Evolutionary conservation across 1,284 basidiomycete species (phyloP), one percentile per base, ranked within the genome.

Genomic region (Exobasidium rhododendri): DNA sequence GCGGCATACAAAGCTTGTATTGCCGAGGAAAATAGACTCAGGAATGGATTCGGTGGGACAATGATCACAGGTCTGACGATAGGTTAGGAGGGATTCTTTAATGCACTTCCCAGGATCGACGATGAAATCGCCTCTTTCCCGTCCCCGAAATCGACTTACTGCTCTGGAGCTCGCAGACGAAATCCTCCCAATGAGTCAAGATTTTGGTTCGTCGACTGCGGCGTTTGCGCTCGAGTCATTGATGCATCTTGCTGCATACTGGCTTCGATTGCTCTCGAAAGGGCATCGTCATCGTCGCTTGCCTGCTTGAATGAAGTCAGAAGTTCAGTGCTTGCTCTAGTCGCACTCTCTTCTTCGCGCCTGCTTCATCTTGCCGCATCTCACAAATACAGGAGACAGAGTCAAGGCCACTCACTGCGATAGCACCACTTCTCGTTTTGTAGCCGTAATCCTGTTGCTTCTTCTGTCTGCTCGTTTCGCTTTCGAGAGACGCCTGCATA

Each of bases 1-100:
- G 52, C 3, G 28, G 52, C 52, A 55, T 40, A 55, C 32, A 55
- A 26, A 22, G 52, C 52, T 44, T 55, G 52, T 24, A 55, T 14
- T 44, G 40, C 40, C 13, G 29, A 26, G n/a, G 52, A 20, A 55
- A 55, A 55, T 4, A 40, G 14, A 22, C 52, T 20, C 52, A 55
- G n/a, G 20, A 55, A 35, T n/a, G 32, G 52, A 2, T 17, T 11
- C 30, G 52, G 52, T 4, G 52, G 5, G 2, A 44, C 40, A n/a
- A 55, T 44, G 29, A 20, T 31, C 3, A 44, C 52, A 4, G 52
- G 52, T 55, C 47, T 50, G 24, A n/a, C 29, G 47, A 50, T 50
- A 31, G 22, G 29, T 50, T 20, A 50, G 47, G 7, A 20, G 22
- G 47, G 24, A 7, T 40, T 17, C 7, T 40, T 7, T 40, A 40